Conservation (phyloP, 495 filamentous ascomycete genomes). For the Penicillium canescens region DNA sequence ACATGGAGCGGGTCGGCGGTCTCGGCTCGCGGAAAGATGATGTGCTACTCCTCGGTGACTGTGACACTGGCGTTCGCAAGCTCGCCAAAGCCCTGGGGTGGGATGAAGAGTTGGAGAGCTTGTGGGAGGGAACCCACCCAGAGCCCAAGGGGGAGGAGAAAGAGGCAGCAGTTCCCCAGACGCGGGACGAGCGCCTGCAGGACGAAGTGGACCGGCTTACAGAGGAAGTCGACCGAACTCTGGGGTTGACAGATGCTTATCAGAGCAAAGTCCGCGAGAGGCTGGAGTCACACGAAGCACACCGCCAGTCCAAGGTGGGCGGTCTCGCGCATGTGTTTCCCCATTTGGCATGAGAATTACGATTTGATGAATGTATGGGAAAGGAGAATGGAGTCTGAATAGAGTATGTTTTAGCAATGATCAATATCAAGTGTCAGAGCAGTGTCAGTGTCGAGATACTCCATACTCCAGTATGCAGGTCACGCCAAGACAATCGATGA, state of each 20-base stretch:
- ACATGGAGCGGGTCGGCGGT: conserved; percentile 80
- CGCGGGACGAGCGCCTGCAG: conserved; percentile 56
- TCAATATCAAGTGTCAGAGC: too few species aligned
- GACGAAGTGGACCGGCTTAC: conserved; percentile 56
- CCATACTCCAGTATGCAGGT: too few species aligned
- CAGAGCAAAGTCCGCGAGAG: conserved; percentile 39
- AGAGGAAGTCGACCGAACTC: conserved; percentile 50
- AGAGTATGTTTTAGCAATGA: neutral
- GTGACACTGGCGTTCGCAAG: conserved; percentile 80
- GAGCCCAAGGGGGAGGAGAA: conserved; percentile 31
- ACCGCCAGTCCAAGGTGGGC: conserved; percentile 7
- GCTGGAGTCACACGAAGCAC: conserved; percentile 21
- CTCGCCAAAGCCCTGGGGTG: conserved; percentile 83
- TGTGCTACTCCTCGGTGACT: conserved; percentile 72
- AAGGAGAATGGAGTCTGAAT: neutral
- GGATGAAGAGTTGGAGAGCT: conserved; percentile 75
- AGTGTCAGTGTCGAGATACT: too few species aligned
- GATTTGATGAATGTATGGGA: neutral
- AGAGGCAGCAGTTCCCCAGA: conserved; percentile 32
- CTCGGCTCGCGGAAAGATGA: conserved; percentile 76
- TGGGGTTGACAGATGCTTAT: conserved; percentile 50
- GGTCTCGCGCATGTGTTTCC: conserved; percentile 46
- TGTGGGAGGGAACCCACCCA: conserved; percentile 61
- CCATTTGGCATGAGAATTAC: conserved; percentile 31
- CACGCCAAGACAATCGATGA: too few species aligned